Conservation (phyloP, 306 rosid species). For the Lathyrus aphaca region DNA sequence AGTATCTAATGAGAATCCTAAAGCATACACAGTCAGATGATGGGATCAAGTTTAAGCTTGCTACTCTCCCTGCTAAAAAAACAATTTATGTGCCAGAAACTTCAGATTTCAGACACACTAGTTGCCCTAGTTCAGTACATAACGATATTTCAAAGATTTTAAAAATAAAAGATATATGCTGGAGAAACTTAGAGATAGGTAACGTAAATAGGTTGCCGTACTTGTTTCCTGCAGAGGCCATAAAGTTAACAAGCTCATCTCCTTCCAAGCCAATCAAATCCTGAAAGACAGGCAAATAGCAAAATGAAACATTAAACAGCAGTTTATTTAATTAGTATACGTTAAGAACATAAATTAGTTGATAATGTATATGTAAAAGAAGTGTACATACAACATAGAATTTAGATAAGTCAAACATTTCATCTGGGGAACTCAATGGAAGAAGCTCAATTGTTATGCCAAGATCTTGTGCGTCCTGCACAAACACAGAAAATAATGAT, state of each 20-base stretch:
- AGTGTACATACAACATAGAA: constrained; percentile 75
- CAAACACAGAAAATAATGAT: constrained; percentile 31
- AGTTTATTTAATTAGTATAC: constrained; percentile 13
- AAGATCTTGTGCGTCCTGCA: constrained; percentile 90
- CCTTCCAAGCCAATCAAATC: constrained; percentile 79
- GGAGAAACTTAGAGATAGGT: not conserved
- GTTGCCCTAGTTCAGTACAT: constrained; percentile 29
- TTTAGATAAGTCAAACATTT: constrained; percentile 59
- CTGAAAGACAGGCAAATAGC: constrained; percentile 46
- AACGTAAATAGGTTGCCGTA: constrained; percentile 42
- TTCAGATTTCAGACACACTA: constrained; percentile 5
- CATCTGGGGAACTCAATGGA: constrained; percentile 68
- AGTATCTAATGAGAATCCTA: constrained; percentile 23
- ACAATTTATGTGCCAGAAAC: constrained; percentile 13
- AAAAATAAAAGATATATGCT: constrained; percentile 29
- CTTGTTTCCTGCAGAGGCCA: constrained; percentile 71
- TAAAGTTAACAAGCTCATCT: constrained; percentile 65
- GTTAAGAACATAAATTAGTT: constrained; percentile 24
- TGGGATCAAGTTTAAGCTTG: constrained; percentile 24
- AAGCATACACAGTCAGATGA: constrained; percentile 3
- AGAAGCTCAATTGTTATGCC: constrained; percentile 88
- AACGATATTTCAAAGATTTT: constrained; percentile 21
- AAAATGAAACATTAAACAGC: constrained; percentile 29
- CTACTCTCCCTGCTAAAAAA: constrained; percentile 9
- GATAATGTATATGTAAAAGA: constrained; percentile 18